These are phyloP conservation scores for Acorus calamus DNA, from an alignment of 106 monocot species.

Conservation along the genomic window DNA sequence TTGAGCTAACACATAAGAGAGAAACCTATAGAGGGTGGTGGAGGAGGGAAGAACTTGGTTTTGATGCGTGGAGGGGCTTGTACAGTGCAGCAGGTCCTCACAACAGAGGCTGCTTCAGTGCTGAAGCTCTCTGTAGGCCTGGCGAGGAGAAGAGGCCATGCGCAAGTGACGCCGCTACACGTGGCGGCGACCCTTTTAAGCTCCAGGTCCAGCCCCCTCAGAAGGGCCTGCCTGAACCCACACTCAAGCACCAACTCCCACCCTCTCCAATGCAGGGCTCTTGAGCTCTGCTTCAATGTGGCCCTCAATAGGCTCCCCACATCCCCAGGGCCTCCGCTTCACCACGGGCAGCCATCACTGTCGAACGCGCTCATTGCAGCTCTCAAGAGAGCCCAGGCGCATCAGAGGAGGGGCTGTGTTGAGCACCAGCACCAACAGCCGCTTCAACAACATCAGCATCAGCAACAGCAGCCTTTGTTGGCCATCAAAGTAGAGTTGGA, in stretches of 20 bases:
- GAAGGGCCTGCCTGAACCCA: conserved; percentile 67
- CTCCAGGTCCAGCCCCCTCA: conserved; percentile 40
- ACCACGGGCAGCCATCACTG: conserved; percentile 54
- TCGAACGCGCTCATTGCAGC: conserved; percentile 94
- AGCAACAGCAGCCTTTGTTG: conserved; percentile 52
- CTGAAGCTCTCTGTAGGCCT: conserved; percentile 67
- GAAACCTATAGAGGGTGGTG: conserved; percentile 6
- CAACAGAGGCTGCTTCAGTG: conserved; percentile 69
- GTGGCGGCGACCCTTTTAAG: conserved; percentile 73
- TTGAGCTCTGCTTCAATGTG: conserved; percentile 98
- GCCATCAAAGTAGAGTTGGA: conserved; percentile 88
- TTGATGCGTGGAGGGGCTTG: conserved; percentile 66
- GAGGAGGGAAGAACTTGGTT: conserved; percentile 7
- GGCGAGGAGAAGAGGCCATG: conserved; percentile 73
- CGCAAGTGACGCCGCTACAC: conserved; percentile 93
- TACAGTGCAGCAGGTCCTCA: conserved; percentile 86
- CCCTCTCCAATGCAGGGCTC: conserved; percentile 74
- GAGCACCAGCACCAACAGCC: conserved; percentile 62
- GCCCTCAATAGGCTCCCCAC: conserved; percentile 89
- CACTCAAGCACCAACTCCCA: conserved; percentile 52
- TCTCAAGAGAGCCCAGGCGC: conserved; percentile 89
- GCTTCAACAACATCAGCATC: conserved; percentile 20
- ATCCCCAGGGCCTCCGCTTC: conserved; percentile 38
- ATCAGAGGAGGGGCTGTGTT: conserved; percentile 80
- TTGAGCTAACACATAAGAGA: neutral